Base-by-base conservation (phyloP, 1,284 basidiomycete genomes). In the Lignosus rhinocerotis region DNA sequence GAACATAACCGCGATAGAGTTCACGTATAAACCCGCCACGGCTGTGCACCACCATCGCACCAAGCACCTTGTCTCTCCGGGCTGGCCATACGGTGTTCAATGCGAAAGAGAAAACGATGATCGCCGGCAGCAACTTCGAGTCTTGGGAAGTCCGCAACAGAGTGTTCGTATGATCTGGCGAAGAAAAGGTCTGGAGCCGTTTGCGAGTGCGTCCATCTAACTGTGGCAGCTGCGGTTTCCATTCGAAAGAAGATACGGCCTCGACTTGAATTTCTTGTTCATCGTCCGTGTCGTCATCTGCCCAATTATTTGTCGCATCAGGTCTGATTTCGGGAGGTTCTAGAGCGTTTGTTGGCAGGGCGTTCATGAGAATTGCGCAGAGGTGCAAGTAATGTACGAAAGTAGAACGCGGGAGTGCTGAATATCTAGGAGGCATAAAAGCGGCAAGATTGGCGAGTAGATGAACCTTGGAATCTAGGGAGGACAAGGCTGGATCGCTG, bases 1-100 rank as follows among this genome's bases (percentile, higher is more conserved):
- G 77, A 1, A 95, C 86, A 55, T 84, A 84, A 1, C 80, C 79
- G 12, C 91, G 77, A 73, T 89, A 95, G 31, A 96, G 75, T 67
- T 92, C 85, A 39, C 90, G 82, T 3, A 93, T 77, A 6, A 96
- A 72, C 0, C 84, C 84, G 0, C 84, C 82, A 1, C 81, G 78
- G 8, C 79, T 77, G 56, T 75, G 77, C n/a, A 78, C 76, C 3
- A 84, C 73, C 6, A 85, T 70, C 0, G 76, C 72, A 12, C 78
- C 75, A 6, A 87, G 74, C 0, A 87, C 72, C 46, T 76, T 74
- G 54, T 88, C 85, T 64, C 80, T 79, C 51, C 78, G 74, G 2
- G 79, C 71, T 0, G 90, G 84, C 80, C 90, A 91, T 0, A 82
- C 75, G 0, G 76, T 72, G 31, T 77, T 78, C 32, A 92, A 71